These are phyloP conservation scores for Letharia columbiana DNA, from an alignment of 495 filamentous ascomycete genomes.

Conservation along the genomic window DNA sequence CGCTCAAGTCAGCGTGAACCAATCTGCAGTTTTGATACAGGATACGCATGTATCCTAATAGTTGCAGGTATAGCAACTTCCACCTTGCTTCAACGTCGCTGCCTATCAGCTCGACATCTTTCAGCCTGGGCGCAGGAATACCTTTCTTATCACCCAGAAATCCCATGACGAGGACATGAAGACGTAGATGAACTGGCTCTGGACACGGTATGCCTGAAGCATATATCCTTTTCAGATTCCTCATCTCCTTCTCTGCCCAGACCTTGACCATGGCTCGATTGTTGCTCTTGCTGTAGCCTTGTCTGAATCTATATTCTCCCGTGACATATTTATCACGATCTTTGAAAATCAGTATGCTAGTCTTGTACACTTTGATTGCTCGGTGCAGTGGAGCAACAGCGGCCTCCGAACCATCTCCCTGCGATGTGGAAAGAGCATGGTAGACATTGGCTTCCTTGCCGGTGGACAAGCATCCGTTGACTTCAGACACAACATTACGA, in stretches of 20 bases:
- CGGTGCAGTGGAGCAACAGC: constrained; percentile 47
- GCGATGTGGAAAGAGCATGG: constrained; percentile 53
- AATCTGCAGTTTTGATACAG: constrained; percentile 85
- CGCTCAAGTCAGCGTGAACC: constrained; percentile 92
- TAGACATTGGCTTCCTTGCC: constrained; percentile 99
- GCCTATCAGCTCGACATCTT: constrained; percentile 58
- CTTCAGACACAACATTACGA: constrained; percentile 65
- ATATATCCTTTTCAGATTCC: constrained; percentile 79
- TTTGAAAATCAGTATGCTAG: constrained; percentile 91
- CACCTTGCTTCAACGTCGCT: constrained; percentile 53
- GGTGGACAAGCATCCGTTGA: constrained; percentile 87
- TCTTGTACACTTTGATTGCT: constrained; percentile 98
- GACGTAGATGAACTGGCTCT: constrained; percentile 75
- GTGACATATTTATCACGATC: constrained; percentile 90
- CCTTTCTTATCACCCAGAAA: constrained; percentile 86
- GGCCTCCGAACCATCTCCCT: constrained; percentile 32
- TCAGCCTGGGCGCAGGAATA: constrained; percentile 72
- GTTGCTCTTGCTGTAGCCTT: constrained; percentile 83
- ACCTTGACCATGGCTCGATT: constrained; percentile 93
- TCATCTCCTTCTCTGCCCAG: constrained; percentile 98
- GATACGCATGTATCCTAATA: constrained; percentile 79
- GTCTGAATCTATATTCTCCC: constrained; percentile 76
- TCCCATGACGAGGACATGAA: constrained; percentile 87
- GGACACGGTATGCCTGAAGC: constrained; percentile 80
- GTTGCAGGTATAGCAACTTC: constrained; percentile 68